Percentiles rank a stretch among this genome's conserved stretches.
These are phyloP conservation scores for Endoconidiophora laricicola DNA, from an alignment of 2,329 filamentous ascomycete genomes.

Conservation along the genomic window DNA sequence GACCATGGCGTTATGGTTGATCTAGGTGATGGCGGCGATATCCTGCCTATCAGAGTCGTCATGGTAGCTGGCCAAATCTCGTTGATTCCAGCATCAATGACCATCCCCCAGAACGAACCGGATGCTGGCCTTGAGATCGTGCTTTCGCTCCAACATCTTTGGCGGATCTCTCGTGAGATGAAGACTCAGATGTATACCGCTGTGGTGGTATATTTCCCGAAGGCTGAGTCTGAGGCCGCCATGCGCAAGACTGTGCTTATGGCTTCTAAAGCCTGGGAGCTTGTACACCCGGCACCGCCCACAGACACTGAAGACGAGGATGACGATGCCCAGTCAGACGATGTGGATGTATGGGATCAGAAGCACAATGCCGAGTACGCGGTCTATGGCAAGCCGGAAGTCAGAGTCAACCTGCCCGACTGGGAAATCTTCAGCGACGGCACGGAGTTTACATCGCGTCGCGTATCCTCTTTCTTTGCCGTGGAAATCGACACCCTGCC, in stretches of 20 bases:
- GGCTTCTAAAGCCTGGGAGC: conserved; percentile 31
- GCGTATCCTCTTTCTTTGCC: conserved; percentile 51
- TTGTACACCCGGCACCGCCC: conserved; percentile 23
- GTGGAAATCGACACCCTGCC: conserved; percentile 66
- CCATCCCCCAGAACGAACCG: conserved; percentile 25
- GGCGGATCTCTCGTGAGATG: conserved; percentile 61
- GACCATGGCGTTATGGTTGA: conserved; percentile 24
- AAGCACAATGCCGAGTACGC: conserved; percentile 38
- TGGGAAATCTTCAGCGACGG: conserved; percentile 28
- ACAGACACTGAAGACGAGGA: conserved; percentile 32
- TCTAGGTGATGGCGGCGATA: conserved; percentile 28
- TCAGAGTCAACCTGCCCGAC: conserved; percentile 29
- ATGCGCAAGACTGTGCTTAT: conserved; percentile 24
- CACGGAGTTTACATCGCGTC: conserved; percentile 22
- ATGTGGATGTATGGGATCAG: conserved; percentile 52
- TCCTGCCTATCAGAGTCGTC: conserved; percentile 44
- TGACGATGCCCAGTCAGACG: conserved; percentile 22
- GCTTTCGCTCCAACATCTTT: conserved; percentile 75
- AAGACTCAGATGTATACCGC: conserved; percentile 59
- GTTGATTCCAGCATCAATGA: conserved; percentile 66
- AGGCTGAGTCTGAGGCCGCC: conserved; percentile 17
- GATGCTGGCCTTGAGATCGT: conserved; percentile 38
- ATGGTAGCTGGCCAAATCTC: conserved; percentile 85
- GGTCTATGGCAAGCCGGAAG: conserved; percentile 22
- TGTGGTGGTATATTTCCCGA: conserved; percentile 56